Evolutionary conservation across 306 rosid genomes (phyloP).

Genomic region (Potentilla sterilis): DNA sequence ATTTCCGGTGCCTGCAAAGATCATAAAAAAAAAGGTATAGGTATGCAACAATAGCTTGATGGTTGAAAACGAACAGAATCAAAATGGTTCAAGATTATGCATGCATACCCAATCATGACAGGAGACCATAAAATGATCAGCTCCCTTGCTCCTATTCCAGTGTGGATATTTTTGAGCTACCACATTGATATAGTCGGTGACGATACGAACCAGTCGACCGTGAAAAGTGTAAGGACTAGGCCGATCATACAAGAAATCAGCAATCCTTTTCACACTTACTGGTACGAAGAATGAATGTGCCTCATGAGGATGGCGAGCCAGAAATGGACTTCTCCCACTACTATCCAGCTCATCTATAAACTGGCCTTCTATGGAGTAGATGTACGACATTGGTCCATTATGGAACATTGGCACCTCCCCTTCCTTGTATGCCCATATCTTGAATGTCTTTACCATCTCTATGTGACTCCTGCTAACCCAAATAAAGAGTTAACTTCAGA

Average conservation of each 20-base stretch:
- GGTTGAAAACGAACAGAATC: not conserved
- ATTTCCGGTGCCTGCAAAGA: constrained; percentile 34
- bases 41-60: not conserved
- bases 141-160: constrained; percentile 68
- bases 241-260: constrained; percentile 41
- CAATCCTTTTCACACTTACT: constrained; percentile 44
- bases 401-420: constrained; percentile 61
- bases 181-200: constrained; percentile 38
- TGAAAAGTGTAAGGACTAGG: constrained; percentile 22
- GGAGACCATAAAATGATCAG: constrained; percentile 59
- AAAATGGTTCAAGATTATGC: not conserved
- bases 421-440: constrained; percentile 60
- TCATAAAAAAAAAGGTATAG: not conserved
- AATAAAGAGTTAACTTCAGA: not conserved
- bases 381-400: constrained; percentile 58
- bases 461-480: constrained; percentile 48
- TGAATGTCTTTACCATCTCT: constrained; percentile 63
- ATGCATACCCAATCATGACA: constrained; percentile 66
- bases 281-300: constrained; percentile 59
- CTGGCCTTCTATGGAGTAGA: constrained; percentile 68
- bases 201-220: constrained; percentile 29
- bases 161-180: constrained; percentile 34
- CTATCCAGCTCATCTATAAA: constrained; percentile 63
- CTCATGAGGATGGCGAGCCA: constrained; percentile 43
- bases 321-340: constrained; percentile 29